Base-by-base conservation (phyloP, 169 alveolate genomes). In the Cryptosporidium parvum region DNA sequence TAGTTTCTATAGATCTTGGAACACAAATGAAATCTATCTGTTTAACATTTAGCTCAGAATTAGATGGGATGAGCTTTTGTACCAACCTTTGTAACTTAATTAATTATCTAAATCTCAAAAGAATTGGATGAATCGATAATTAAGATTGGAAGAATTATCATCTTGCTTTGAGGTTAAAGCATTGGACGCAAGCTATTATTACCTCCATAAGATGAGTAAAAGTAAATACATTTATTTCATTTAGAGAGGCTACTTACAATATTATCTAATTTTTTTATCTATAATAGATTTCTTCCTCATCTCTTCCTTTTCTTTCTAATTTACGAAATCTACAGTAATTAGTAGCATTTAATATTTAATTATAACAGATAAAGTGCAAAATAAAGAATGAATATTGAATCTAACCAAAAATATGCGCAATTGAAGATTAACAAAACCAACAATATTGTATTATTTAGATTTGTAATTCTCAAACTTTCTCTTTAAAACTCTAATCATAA, bases 401-500 rank as follows among this genome's bases (percentile, higher is more conserved):
- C 56, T 14, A 48, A 48, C 7, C 56, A 14, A 48, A 21, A 14
- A 14, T 14, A 14, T 45, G 2, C 56, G 10, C 33, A n/a, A 8
- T 23, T 56, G 37, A 14, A 9, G 18, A n/a, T 18, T 10, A 0
- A 56, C 14, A 56, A 42, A 53, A n/a, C 23, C 67, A 56, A 56
- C 35, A 7, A 56, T 16, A 10, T 26, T n/a, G n/a, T 12, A n/a
- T 56, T 26, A 56, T 9, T 56, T 56, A 3, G 65, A 45, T 18
- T 67, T 80, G 5, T 75, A 23, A 80, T 61, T 80, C 26, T 80
- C 89, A 37, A 80, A 80, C 35, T 80, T 80, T 16, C 75, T 80
- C 70, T 80, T 80, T 62, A 80, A 62, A 48, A 80, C 89, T 26
- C 89, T 61, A 18, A 80, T 80, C 89, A 80, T 80, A 37, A 80